Conservation (phyloP, 306 rosid genomes). For the Pyrus bretschneideri region DNA sequence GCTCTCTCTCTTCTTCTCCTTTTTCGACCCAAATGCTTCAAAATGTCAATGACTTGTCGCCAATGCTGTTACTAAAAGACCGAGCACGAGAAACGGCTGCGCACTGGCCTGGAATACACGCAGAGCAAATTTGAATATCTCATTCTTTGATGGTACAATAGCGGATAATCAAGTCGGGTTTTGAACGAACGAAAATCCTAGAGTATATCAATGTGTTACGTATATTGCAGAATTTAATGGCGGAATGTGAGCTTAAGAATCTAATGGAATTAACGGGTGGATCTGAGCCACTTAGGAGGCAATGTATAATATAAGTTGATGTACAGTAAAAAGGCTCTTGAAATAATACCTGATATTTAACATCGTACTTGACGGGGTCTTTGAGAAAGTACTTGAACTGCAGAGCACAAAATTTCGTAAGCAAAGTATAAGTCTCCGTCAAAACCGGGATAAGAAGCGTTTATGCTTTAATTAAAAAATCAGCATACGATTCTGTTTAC, state of each 20-base stretch:
- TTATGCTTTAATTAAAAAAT: too few species aligned
- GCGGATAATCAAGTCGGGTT: not conserved
- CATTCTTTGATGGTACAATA: not conserved
- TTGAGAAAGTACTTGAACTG: slow-evolving; percentile 59
- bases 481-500: not conserved
- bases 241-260: too few species aligned
- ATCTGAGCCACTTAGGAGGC: too few species aligned
- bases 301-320: too few species aligned
- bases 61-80: slow-evolving; percentile 51
- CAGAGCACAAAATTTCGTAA: not conserved
- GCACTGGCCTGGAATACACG: slow-evolving; percentile 47
- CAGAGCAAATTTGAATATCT: not conserved
- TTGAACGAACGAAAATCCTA: too few species aligned
- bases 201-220: too few species aligned
- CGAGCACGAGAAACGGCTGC: slow-evolving; percentile 59
- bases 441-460: not conserved
- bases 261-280: too few species aligned
- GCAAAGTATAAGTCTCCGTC: not conserved
- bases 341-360: slow-evolving; percentile 48
- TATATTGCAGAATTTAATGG: too few species aligned
- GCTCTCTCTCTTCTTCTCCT: not conserved
- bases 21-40: not conserved
- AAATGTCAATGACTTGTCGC: slow-evolving; percentile 46
- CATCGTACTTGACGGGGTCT: slow-evolving; percentile 59
- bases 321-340: not conserved